Conservation (phyloP, 2,329 filamentous ascomycete species). For the Zopfia rhizophila region DNA sequence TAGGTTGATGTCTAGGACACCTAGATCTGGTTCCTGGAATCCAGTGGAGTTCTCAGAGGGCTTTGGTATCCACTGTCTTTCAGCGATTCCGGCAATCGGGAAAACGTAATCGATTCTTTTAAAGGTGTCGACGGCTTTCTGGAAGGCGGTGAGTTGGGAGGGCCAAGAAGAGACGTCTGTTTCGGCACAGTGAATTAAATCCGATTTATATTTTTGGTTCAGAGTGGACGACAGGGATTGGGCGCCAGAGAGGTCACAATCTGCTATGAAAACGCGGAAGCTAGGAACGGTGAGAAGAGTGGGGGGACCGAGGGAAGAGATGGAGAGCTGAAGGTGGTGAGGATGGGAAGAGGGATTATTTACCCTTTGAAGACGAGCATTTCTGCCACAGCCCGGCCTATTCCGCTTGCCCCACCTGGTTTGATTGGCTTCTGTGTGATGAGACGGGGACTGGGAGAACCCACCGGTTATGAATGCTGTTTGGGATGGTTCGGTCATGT, state of each 20-base stretch:
- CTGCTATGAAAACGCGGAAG: slow-evolving; percentile 63
- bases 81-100: slow-evolving; percentile 54
- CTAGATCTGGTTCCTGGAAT: slow-evolving; percentile 54
- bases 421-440: too few relatives aligned
- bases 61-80: slow-evolving; percentile 48
- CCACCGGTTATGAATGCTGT: slow-evolving; percentile 29
- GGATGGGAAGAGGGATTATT: slow-evolving; percentile 1
- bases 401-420: slow-evolving; percentile 43
- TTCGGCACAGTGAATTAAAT: slow-evolving; percentile 32
- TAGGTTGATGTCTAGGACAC: slow-evolving; percentile 53
- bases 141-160: slow-evolving; percentile 51
- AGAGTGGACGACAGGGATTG: slow-evolving; percentile 34
- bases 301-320: not conserved
- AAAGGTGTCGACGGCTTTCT: slow-evolving; percentile 42
- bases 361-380: slow-evolving; percentile 40
- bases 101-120: slow-evolving; percentile 54
- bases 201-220: slow-evolving; percentile 13
- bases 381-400: slow-evolving; percentile 44
- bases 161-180: slow-evolving; percentile 51
- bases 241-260: slow-evolving; percentile 41
- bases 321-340: not conserved
- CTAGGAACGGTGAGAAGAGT: slow-evolving; percentile 37
- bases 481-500: slow-evolving; percentile 9
- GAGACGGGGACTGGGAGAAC: not conserved
- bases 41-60: slow-evolving; percentile 27